Evolutionary conservation across 805 yeast genomes (phyloP).

Genomic region (Kazachstania bromeliacearum): DNA sequence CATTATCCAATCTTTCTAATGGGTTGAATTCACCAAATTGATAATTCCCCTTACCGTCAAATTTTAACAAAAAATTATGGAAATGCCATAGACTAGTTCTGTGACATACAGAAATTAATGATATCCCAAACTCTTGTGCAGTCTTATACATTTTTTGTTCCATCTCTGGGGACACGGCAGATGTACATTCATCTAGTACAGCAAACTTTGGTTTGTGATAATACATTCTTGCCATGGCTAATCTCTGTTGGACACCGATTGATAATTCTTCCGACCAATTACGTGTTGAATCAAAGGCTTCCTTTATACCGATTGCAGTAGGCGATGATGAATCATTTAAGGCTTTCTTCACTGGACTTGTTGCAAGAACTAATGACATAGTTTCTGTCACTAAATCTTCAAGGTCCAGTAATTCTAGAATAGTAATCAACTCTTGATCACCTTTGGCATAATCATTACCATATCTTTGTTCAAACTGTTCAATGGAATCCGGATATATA

Average conservation of each 20-base stretch:
- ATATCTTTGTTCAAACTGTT: slow-evolving; percentile 39
- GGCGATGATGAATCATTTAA: not conserved
- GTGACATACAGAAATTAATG: slow-evolving; percentile 85
- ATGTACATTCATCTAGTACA: slow-evolving; percentile 90
- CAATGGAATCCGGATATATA: slow-evolving; percentile 71
- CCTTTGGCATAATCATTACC: slow-evolving; percentile 23
- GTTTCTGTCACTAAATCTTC: slow-evolving; percentile 46
- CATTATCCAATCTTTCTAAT: slow-evolving; percentile 57
- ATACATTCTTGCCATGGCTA: slow-evolving; percentile 87
- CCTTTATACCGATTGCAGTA: slow-evolving; percentile 22
- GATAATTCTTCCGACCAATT: slow-evolving; percentile 88
- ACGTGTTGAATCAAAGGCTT: slow-evolving; percentile 57
- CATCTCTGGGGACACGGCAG: slow-evolving; percentile 84
- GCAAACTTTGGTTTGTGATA: slow-evolving; percentile 91
- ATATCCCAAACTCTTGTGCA: slow-evolving; percentile 70
- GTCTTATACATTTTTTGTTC: slow-evolving; percentile 82
- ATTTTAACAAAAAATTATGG: slow-evolving; percentile 72
- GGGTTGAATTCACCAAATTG: slow-evolving; percentile 59
- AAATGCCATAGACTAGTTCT: slow-evolving; percentile 89
- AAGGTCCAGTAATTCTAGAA: slow-evolving; percentile 48
- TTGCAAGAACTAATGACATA: slow-evolving; percentile 30
- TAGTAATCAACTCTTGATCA: slow-evolving; percentile 41
- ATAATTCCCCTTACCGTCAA: slow-evolving; percentile 76
- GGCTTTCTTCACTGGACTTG: slow-evolving; percentile 1
- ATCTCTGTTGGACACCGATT: slow-evolving; percentile 84